Evolutionary conservation across 1,139 yeast genomes (phyloP), one percentile per base, ranked within the genome.

Genomic region (Zhuliangozyma parablackwelliae): DNA sequence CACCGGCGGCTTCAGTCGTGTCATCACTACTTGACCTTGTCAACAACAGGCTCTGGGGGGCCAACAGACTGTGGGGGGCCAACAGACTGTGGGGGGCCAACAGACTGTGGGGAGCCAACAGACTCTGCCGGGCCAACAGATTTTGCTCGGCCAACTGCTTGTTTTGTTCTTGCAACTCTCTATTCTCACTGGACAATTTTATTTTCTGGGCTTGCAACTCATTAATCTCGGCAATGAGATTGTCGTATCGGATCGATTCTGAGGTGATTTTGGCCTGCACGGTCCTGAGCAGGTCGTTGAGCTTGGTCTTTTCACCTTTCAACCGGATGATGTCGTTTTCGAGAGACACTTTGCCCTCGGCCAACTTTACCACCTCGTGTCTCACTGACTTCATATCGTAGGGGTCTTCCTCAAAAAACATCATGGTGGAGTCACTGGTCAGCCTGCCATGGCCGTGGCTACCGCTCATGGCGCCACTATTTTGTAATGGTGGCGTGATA

Each of bases 401-500:
- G 28, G 63, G 67, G 21, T 40, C 45, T 13, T 41, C 36, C 13
- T 37, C 37, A 11, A 33, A 31, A 24, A 33, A 26, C 36, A 38
- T 28, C 39, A 37, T 35, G 12, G 61, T 63, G 4, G 72, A 55
- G 41, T 69, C 74, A 2, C 72, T 63, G 5, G 62, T 54, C 2
- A 74, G 63, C 38, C 76, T 63, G 26, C 58, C 57, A 43, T 63
- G 73, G 8, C 52, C 58, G 29, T 53, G 42, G 25, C 36, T 36
- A 12, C 10, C 12, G 12, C 24, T 20, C 20, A 13, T 7, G 3
- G 28, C 13, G 11, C 32, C 32, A 10, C 10, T 12, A 28, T 32
- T 34, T 8, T 71, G 72, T 9, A 72, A 53, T 12, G 78, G 76
- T 4, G 78, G 77, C 0, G 78, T 70, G 4, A 66, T 61, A 45